Evolutionary conservation across 495 filamentous ascomycete species (phyloP).

Genomic region (Talaromyces nanjingensis): DNA sequence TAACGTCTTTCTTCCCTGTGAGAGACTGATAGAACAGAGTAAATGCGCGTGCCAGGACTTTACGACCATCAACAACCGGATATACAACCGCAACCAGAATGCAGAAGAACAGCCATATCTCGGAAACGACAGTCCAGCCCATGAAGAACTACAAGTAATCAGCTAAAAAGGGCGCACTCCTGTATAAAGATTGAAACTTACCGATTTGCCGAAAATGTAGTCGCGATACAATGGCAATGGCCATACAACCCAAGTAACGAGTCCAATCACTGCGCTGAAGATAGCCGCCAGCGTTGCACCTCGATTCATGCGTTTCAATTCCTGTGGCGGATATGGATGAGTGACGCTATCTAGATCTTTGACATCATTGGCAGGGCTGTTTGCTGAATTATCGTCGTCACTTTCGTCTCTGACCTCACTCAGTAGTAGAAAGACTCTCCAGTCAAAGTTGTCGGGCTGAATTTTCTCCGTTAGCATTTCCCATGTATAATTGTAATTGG

Average conservation of each 20-base stretch:
- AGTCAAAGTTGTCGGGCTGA: slow-evolving; percentile 10
- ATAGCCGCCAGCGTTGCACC: background rate
- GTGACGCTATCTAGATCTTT: background rate
- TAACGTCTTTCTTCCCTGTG: background rate
- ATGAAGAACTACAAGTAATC: background rate
- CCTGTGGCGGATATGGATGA: background rate
- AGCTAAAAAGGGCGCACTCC: background rate
- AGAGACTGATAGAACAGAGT: background rate
- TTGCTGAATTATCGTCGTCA: background rate
- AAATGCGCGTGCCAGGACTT: background rate
- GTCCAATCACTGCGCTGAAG: background rate
- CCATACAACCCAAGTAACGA: slow-evolving; percentile 1
- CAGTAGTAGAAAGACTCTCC: slow-evolving; percentile 1
- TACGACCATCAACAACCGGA: background rate
- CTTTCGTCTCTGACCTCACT: background rate
- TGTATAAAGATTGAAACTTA: background rate
- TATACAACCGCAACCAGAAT: background rate
- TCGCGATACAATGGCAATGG: background rate
- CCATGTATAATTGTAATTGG: no score
- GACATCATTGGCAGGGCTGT: background rate
- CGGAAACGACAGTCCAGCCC: background rate
- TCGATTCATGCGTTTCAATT: background rate
- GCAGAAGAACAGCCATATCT: slow-evolving; percentile 5
- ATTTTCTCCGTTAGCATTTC: no score
- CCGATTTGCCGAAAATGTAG: background rate